Conservation (phyloP, 495 filamentous ascomycete genomes). For the Lepraria neglecta region DNA sequence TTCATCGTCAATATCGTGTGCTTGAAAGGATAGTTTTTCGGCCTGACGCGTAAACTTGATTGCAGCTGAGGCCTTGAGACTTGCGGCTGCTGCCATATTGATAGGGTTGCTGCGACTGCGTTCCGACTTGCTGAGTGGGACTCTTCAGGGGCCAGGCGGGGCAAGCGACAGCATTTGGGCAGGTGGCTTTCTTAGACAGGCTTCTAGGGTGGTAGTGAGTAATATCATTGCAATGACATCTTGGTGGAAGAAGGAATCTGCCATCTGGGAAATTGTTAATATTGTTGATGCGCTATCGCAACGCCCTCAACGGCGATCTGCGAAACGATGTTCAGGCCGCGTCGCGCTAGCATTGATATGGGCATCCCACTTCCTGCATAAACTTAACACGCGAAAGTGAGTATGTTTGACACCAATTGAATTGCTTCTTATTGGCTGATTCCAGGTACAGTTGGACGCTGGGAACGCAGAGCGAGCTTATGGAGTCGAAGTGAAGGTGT, state of each 20-base stretch:
- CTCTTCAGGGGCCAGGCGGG: neutral
- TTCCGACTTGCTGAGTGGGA: neutral
- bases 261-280: neutral
- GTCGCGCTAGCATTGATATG: neutral
- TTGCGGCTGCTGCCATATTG: constrained; percentile 3
- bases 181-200: constrained; percentile 1
- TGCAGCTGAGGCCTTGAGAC: constrained; percentile 25
- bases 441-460: neutral
- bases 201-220: neutral
- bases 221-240: neutral
- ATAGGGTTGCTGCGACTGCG: neutral
- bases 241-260: neutral
- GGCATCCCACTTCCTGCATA: neutral
- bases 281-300: neutral
- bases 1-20: constrained; percentile 22
- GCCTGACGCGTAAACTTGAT: constrained; percentile 49
- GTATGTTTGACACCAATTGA: neutral
- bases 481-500: neutral
- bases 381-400: neutral
- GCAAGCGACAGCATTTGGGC: neutral
- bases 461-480: neutral
- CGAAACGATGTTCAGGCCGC: neutral
- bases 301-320: constrained; percentile 4
- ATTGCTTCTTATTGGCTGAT: neutral
- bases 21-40: constrained; percentile 50